phyloP scores from a whole-genome alignment of 2,329 filamentous ascomycete species.

The Sclerotinia trifoliorum region DNA sequence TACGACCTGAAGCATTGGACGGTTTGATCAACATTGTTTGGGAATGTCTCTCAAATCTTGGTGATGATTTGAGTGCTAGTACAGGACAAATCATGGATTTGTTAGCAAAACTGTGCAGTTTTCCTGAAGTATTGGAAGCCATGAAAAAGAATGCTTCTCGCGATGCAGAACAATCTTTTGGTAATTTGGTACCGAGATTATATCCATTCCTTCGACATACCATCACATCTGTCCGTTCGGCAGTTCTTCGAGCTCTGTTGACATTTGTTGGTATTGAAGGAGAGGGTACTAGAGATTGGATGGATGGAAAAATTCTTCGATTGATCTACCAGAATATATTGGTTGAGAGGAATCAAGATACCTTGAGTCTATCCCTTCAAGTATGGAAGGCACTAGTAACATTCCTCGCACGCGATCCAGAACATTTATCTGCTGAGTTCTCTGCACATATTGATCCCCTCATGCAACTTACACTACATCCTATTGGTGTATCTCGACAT shows the following conservation, averaged over 20 bases:
- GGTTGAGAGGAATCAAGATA: conserved; percentile 83
- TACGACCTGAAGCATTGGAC: conserved; percentile 75
- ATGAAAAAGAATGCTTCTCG: conserved; percentile 88
- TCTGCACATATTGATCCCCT: conserved; percentile 74
- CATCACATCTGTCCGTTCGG: conserved; percentile 90
- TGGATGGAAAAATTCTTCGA: conserved; percentile 83
- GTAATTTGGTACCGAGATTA: conserved; percentile 84
- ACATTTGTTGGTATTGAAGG: conserved; percentile 89
- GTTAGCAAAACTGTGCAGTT: conserved; percentile 90
- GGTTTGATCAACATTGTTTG: conserved; percentile 91
- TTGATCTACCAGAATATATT: conserved; percentile 93
- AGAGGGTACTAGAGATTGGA: conserved; percentile 80
- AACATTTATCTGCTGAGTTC: conserved; percentile 70
- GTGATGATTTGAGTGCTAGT: conserved; percentile 93
- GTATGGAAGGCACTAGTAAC: conserved; percentile 80
- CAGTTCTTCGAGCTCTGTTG: conserved; percentile 85
- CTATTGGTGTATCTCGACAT: conserved; percentile 86
- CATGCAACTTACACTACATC: conserved; percentile 80
- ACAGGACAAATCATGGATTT: conserved; percentile 99
- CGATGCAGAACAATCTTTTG: conserved; percentile 86
- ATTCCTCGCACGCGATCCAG: conserved; percentile 60
- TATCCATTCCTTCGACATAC: conserved; percentile 97
- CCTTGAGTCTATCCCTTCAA: conserved; percentile 78
- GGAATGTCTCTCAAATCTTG: conserved; percentile 95
- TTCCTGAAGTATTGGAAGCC: conserved; percentile 84